Conservation (phyloP, 164 flowering plant genomes). For the Macadamia integrifolia region DNA sequence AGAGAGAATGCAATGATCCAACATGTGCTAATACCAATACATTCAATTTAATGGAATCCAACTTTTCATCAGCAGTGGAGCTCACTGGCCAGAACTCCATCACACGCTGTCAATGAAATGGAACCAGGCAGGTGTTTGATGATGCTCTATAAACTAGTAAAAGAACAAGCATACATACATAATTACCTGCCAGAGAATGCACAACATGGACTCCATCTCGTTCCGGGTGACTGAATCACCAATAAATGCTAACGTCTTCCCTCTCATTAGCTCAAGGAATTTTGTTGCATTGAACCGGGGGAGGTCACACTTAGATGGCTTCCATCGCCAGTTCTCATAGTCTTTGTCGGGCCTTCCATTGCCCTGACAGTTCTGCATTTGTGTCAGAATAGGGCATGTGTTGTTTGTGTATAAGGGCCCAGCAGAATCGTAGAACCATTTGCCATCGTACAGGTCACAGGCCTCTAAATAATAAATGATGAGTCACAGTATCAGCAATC, state of each 20-base stretch:
- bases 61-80: no score
- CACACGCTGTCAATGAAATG: no score
- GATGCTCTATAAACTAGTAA: no score
- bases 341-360: constrained; percentile 96
- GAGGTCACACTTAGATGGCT: constrained; percentile 73
- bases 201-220: constrained; percentile 90
- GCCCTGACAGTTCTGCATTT: constrained; percentile 95
- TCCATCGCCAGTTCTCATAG: constrained; percentile 94
- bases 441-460: constrained; percentile 80
- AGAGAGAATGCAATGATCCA: not conserved
- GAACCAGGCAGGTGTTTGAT: no score
- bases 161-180: not conserved
- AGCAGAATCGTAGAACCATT: constrained; percentile 62
- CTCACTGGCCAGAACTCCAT: no score
- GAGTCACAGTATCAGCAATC: not conserved
- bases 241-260: constrained; percentile 86
- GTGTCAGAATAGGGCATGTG: constrained; percentile 82
- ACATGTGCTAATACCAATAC: no score
- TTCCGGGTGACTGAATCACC: constrained; percentile 98
- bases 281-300: constrained; percentile 79
- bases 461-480: constrained; percentile 26
- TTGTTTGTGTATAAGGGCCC: constrained; percentile 82
- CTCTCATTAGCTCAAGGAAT: constrained; percentile 84
- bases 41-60: no score
- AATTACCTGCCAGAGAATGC: constrained; percentile 91